Evolutionary conservation across 2,329 filamentous ascomycete species (phyloP), one percentile per base, ranked within the genome.

Genomic region (Neoarthrinium moseri): DNA sequence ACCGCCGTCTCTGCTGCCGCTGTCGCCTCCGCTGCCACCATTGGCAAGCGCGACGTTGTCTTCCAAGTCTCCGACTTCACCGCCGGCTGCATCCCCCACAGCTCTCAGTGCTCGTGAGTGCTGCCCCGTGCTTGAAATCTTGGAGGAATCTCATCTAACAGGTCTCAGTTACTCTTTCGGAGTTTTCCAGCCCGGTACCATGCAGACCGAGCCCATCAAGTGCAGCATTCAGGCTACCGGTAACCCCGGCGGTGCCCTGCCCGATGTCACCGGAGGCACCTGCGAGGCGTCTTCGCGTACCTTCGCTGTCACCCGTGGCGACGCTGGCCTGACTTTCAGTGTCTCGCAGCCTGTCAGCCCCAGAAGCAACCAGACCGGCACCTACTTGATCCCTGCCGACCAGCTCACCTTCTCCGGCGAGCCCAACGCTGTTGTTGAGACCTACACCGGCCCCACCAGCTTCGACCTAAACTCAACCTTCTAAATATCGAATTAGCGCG

Each of bases 221-320:
- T 65, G 62, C 58, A 22, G 7, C 8, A 49, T 53, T n/a, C 12
- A 51, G 27, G 50, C 52, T 22, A 15, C 41, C 23, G 37, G 23
- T 15, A 40, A 40, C 37, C 24, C 30, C 43, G 49, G 50, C 49
- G 54, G 55, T 47, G 47, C 43, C n/a, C 56, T 67, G n/a, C 64
- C 64, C 41, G 46, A 58, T 15, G 54, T 67, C 51, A 48, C 49
- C 43, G 51, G 59, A 3, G 64, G 51, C 37, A 30, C 51, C 17
- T 66, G 64, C 56, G 29, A 43, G 4, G 17, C 56, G 4, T 65
- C 64, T 5, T 58, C 61, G 22, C 56, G 61, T 17, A 62, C 57
- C 24, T 67, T 57, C 47, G 49, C 51, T 44, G 32, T 67, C 29
- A 30, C 38, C 46, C 54, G 54, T 40, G 24, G 46, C 43, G 37